Base-by-base conservation (phyloP, 257 asterid species). In the Petrea volubilis region DNA sequence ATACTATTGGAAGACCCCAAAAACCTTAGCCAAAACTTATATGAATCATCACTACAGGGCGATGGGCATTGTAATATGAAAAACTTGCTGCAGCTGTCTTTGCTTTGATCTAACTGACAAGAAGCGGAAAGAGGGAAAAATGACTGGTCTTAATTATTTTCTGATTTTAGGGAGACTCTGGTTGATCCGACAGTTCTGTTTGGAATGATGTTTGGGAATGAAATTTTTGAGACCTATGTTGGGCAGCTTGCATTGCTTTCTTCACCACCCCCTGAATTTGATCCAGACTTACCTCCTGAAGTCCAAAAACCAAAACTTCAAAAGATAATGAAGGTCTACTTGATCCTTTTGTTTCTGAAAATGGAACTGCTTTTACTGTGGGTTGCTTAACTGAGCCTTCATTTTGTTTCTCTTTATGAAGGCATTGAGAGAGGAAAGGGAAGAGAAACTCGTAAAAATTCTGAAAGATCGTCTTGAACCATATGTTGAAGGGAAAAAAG, bases 181-280 rank as follows among this genome's bases (percentile, higher is more conserved):
- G 86, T 88, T 79, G 96, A 92, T 60, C 96, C 96, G 46, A 83
- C 96, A 15, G 81, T 90, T 74, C 91, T 88, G 41, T 92, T 92
- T 74, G 96, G 96, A 64, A 90, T 90, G 96, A 81, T 86, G 74
- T 86, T 90, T 70, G 96, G 93, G 59, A 90, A 88, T 63, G 96
- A 88, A 29, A 74, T 57, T 47, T 90, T 90, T 75, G 92, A 84
- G 77, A 89, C 90, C 68, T 87, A 86, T 65, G 83, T 90, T n/a
- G 96, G 98, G 51, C 88, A 85, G 77, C 94, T 92, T 69, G 68
- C 80, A 23, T 79, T 92, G 85, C 96, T 90, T 78, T 71, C 93
- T 40, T 71, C 88, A 65, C 84, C 88, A 50, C 81, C 87, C 38
- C 62, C 84, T 51, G 96, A 86, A 71, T 69, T 76, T 67, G 91